phyloP scores from a whole-genome alignment of 1,139 yeast species.

The Yamadazyma oceani region DNA sequence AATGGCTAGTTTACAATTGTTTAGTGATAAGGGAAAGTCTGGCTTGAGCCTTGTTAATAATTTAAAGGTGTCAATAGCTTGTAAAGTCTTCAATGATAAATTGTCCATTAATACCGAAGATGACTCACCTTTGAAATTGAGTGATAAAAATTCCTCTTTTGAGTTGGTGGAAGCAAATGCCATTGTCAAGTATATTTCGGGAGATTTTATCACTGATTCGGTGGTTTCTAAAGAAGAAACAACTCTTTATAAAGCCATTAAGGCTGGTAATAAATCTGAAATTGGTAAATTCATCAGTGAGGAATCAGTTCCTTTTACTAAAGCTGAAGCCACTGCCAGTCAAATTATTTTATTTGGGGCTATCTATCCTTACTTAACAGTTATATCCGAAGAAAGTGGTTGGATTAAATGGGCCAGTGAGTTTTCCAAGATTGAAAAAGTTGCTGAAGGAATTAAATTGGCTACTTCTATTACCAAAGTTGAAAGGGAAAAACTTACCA shows the following conservation, averaged over 20 bases:
- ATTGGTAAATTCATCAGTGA: constrained; percentile 17
- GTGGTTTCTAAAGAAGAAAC: constrained; percentile 32
- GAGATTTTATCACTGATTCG: constrained; percentile 38
- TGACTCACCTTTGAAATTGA: constrained; percentile 34
- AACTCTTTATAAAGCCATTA: constrained; percentile 31
- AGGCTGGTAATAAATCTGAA: constrained; percentile 28
- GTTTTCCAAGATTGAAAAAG: constrained; percentile 36
- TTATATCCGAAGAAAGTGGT: constrained; percentile 12
- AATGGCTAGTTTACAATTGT: constrained; percentile 31
- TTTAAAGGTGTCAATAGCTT: constrained; percentile 60
- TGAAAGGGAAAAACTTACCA: constrained; percentile 46
- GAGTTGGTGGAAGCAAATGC: constrained; percentile 78
- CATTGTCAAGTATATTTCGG: constrained; percentile 67
- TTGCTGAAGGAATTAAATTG: constrained; percentile 36
- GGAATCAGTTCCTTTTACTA: constrained; percentile 14
- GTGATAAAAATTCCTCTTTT: constrained; percentile 38
- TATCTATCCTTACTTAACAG: constrained; percentile 35
- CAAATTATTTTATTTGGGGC: constrained; percentile 51
- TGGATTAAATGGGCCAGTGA: constrained; percentile 42
- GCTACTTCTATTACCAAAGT: constrained; percentile 43
- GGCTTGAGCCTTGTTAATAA: constrained; percentile 50
- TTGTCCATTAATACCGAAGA: constrained; percentile 31
- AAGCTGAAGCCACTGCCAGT: constrained; percentile 29
- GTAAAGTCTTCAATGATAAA: constrained; percentile 34
- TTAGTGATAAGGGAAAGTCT: constrained; percentile 41